A percentile compares a stretch with the other conserved stretches of the same genome.
phyloP scores from a whole-genome alignment of 345 rosid species.

The Lepidium sativum region DNA sequence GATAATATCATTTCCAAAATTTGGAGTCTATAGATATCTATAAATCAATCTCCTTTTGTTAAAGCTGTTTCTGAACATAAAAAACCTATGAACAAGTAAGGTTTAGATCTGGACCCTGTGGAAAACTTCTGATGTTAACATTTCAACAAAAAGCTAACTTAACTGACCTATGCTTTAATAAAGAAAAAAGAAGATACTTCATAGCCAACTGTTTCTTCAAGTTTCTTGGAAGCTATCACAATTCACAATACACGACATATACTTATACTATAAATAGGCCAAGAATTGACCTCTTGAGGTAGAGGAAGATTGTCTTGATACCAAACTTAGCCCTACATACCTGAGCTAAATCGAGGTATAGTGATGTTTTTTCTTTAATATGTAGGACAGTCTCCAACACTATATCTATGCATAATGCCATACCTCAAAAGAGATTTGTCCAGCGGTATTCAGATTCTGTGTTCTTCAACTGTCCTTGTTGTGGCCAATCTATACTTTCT shows the following conservation, averaged over 20 bases:
- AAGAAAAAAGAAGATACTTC: not conserved
- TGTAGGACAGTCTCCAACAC: not conserved
- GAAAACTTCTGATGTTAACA: conserved; percentile 7
- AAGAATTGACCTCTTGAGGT: not conserved
- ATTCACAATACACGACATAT: not conserved
- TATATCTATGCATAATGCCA: not conserved
- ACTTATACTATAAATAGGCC: not conserved
- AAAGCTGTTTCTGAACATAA: not conserved
- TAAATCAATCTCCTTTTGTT: not conserved
- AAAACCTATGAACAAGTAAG: not conserved
- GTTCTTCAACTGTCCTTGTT: not conserved
- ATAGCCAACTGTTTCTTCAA: not conserved
- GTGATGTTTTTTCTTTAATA: not conserved
- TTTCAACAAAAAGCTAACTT: conserved; percentile 7
- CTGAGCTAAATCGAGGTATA: conserved; percentile 14
- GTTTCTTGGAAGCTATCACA: conserved; percentile 3
- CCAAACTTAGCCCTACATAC: conserved; percentile 1
- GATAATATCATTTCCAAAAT: not conserved
- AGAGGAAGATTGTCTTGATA: not conserved
- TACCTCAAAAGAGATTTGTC: not conserved
- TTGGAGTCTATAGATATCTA: not conserved
- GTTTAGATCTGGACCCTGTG: conserved; percentile 6
- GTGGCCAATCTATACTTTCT: not conserved
- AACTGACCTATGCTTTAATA: not conserved
- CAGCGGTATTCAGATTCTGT: conserved; percentile 3